A percentile compares a stretch with the other conserved stretches of the same genome.
These are phyloP conservation scores for Sporothrix dimorphospora DNA, from an alignment of 2,329 filamentous ascomycete genomes.

Conservation along the genomic window DNA sequence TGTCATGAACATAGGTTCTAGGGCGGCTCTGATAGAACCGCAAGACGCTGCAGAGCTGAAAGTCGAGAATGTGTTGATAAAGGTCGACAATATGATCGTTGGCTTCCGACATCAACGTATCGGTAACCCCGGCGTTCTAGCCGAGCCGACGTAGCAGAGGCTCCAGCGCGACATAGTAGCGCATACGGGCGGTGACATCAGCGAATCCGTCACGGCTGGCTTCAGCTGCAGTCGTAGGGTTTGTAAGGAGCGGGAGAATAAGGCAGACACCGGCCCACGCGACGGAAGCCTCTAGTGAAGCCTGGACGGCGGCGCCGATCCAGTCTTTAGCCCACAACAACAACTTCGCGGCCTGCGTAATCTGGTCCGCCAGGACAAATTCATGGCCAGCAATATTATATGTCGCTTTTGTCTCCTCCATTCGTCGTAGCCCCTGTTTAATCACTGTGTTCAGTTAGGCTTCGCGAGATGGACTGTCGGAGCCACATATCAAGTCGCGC, in stretches of 20 bases:
- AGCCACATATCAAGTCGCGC: not conserved
- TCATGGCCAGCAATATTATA: constrained; percentile 35
- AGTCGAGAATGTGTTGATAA: constrained; percentile 42
- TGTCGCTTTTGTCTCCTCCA: constrained; percentile 33
- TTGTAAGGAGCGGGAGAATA: constrained; percentile 43
- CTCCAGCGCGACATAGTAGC: constrained; percentile 42
- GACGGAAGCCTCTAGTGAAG: constrained; percentile 41
- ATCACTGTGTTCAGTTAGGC: constrained; percentile 31
- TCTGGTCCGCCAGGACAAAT: constrained; percentile 34
- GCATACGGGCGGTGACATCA: constrained; percentile 42
- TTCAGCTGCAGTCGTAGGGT: constrained; percentile 37
- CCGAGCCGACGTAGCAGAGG: constrained; percentile 32
- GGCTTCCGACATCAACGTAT: constrained; percentile 27
- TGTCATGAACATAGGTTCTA: constrained; percentile 29
- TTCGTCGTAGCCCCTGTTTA: constrained; percentile 30
- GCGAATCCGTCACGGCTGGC: constrained; percentile 42
- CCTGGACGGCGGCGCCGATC: constrained; percentile 38
- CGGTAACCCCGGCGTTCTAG: constrained; percentile 22
- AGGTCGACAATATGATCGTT: constrained; percentile 36
- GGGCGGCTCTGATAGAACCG: constrained; percentile 38
- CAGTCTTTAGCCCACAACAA: constrained; percentile 36
- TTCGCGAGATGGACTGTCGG: constrained; percentile 6
- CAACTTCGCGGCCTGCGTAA: constrained; percentile 34
- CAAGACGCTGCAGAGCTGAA: constrained; percentile 42
- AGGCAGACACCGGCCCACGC: constrained; percentile 44